These are phyloP conservation scores for Paracorniculantispora psalliotae DNA, from an alignment of 2,329 filamentous ascomycete genomes.

Conservation along the genomic window DNA sequence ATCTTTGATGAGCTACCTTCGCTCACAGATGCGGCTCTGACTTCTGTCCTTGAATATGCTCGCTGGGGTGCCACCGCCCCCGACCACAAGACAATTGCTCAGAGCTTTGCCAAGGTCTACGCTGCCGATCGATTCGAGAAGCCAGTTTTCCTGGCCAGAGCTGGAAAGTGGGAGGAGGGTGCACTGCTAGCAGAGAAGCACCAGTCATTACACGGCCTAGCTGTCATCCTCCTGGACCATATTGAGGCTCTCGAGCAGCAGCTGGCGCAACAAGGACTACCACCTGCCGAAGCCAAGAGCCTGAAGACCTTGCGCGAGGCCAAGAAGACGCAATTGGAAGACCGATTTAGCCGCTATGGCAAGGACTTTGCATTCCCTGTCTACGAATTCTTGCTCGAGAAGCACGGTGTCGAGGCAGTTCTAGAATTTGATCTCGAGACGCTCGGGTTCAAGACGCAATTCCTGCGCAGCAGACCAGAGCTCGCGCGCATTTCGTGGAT, in stretches of 20 bases:
- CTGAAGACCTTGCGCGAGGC: constrained; percentile 33
- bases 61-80: constrained; percentile 44
- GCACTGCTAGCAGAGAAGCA: constrained; percentile 56
- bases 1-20: constrained; percentile 45
- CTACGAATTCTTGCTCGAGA: constrained; percentile 71
- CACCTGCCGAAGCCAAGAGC: constrained; percentile 24
- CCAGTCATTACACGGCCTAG: constrained; percentile 49
- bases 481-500: constrained; percentile 87
- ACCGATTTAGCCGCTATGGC: constrained; percentile 59
- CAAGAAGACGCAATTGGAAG: constrained; percentile 42
- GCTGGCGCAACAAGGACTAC: constrained; percentile 24
- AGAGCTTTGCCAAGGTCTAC: constrained; percentile 45
- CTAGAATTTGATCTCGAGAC: constrained; percentile 68
- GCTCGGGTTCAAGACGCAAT: constrained; percentile 67
- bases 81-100: constrained; percentile 37
- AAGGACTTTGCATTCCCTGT: constrained; percentile 68
- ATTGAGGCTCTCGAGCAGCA: constrained; percentile 36
- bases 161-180: constrained; percentile 53
- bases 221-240: constrained; percentile 51
- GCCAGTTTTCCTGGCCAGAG: constrained; percentile 48
- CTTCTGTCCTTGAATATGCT: constrained; percentile 48
- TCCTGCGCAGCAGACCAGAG: constrained; percentile 65
- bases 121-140: constrained; percentile 47
- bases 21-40: constrained; percentile 51
- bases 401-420: constrained; percentile 60